Evolutionary conservation across 495 filamentous ascomycete species (phyloP).

Genomic region (Xylaria curta): DNA sequence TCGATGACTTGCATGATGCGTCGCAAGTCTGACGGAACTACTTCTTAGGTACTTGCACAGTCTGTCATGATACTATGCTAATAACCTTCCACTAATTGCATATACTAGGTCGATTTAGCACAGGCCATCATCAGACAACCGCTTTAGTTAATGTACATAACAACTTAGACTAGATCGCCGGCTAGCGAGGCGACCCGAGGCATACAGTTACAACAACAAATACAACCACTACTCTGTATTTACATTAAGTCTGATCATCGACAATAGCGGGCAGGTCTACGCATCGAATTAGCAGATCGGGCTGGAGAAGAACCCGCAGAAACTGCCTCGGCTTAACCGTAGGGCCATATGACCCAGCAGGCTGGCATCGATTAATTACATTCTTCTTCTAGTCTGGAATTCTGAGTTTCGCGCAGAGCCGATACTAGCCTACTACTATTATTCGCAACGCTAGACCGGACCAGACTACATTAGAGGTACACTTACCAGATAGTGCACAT

Average conservation of each 20-base stretch:
- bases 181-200: background rate
- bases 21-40: background rate
- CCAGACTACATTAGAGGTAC: background rate
- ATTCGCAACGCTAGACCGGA: background rate
- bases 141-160: background rate
- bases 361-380: background rate
- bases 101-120: background rate
- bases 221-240: too few relatives aligned
- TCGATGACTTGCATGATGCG: slow-evolving; percentile 15
- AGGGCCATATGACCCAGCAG: slow-evolving; percentile 3
- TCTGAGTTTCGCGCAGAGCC: background rate
- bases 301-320: background rate
- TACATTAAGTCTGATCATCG: background rate
- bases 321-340: slow-evolving; percentile 16
- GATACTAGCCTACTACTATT: slow-evolving; percentile 9
- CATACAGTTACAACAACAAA: background rate
- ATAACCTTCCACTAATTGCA: background rate
- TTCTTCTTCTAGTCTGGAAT: background rate
- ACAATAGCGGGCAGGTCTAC: background rate
- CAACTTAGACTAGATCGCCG: background rate
- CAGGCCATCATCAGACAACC: slow-evolving; percentile 1
- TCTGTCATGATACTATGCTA: background rate
- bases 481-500: background rate
- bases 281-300: background rate
- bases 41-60: background rate